Percentiles rank a stretch among this genome's conserved stretches.
Evolutionary conservation across 1,284 basidiomycete species (phyloP).

Genomic region (Boletus calvinii): DNA sequence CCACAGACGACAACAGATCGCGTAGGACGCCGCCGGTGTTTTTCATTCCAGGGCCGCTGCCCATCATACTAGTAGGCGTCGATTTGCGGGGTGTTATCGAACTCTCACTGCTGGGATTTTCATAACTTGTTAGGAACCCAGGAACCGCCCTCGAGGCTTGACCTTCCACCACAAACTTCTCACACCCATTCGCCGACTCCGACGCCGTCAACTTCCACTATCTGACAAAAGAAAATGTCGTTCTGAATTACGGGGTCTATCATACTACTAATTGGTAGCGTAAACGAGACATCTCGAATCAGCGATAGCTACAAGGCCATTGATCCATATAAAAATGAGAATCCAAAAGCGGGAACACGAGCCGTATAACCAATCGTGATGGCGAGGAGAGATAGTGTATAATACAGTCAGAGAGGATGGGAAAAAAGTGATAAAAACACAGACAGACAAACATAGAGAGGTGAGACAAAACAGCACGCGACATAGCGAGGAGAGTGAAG

Average conservation of each 20-base stretch:
- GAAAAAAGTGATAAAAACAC: neutral
- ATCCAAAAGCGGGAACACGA: neutral
- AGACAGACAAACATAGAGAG: neutral
- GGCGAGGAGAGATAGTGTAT: neutral
- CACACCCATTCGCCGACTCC: neutral
- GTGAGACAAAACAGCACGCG: neutral
- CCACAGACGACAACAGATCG: constrained; percentile 24
- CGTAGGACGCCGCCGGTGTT: constrained; percentile 7
- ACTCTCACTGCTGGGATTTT: neutral
- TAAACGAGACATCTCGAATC: constrained; percentile 3
- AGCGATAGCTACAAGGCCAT: neutral
- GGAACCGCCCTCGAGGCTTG: neutral
- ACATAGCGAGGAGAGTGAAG: neutral
- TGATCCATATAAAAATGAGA: neutral
- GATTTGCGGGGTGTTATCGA: constrained; percentile 3
- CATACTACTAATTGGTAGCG: constrained; percentile 8
- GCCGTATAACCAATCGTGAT: neutral
- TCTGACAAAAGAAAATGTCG: neutral
- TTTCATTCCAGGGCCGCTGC: neutral
- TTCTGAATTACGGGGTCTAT: constrained; percentile 18
- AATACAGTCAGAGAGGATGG: constrained; percentile 2
- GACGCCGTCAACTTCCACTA: no score
- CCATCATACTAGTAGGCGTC: neutral
- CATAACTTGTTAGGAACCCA: neutral
- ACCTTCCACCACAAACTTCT: neutral